These are phyloP conservation scores for Fusarium denticulatum DNA, from an alignment of 2,329 filamentous ascomycete genomes.

Conservation along the genomic window DNA sequence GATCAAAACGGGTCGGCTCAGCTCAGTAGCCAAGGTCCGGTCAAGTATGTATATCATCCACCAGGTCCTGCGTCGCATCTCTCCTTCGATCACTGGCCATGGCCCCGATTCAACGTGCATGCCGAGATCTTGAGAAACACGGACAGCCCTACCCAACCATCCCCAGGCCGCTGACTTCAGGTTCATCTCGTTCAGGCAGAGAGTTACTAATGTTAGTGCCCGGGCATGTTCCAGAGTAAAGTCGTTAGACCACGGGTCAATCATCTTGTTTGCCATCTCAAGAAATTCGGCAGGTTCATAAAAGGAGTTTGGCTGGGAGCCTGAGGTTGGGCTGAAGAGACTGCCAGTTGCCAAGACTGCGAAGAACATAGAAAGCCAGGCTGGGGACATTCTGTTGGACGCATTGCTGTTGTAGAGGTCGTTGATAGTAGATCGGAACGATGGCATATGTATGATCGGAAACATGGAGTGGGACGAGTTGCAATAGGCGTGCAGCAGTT, in stretches of 20 bases:
- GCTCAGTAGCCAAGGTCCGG: conserved; percentile 80
- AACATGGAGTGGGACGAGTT: conserved; percentile 80
- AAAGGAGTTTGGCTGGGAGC: conserved; percentile 62
- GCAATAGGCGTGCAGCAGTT: conserved; percentile 79
- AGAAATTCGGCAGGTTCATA: conserved; percentile 71
- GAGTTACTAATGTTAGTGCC: conserved; percentile 75
- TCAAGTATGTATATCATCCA: conserved; percentile 95
- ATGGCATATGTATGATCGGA: conserved; percentile 89
- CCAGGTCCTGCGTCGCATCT: conserved; percentile 90
- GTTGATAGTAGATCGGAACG: conserved; percentile 80
- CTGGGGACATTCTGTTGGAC: conserved; percentile 66
- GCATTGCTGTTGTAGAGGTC: conserved; percentile 74
- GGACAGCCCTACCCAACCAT: conserved; percentile 83
- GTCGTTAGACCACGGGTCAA: conserved; percentile 85
- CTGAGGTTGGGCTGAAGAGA: conserved; percentile 71
- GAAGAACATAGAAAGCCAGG: conserved; percentile 85
- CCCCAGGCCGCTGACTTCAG: conserved; percentile 85
- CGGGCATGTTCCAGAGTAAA: conserved; percentile 80
- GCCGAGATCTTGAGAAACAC: conserved; percentile 84
- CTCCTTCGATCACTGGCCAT: conserved; percentile 79
- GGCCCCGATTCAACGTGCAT: conserved; percentile 79
- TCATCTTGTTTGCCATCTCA: conserved; percentile 73
- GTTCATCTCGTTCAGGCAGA: conserved; percentile 88
- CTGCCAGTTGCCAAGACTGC: conserved; percentile 84
- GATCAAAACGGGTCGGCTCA: conserved; percentile 83